A percentile compares a stretch with the other conserved stretches of the same genome.
These are phyloP conservation scores for Scalesia atractyloides DNA, from an alignment of 129 eudicot species.

Conservation along the genomic window DNA sequence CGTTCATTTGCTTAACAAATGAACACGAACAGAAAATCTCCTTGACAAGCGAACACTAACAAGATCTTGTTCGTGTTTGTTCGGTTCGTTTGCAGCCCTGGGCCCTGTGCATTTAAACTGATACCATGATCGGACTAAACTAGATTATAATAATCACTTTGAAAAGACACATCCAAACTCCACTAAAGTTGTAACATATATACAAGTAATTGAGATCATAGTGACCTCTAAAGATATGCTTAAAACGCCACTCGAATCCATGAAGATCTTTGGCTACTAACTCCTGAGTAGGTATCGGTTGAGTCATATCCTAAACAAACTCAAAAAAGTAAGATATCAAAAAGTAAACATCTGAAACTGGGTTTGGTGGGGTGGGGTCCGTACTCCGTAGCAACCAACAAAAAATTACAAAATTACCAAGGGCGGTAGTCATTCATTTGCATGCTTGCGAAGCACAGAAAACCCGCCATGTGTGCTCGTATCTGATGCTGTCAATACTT, in stretches of 20 bases:
- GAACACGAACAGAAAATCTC: no score
- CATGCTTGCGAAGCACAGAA: slow-evolving; percentile 90
- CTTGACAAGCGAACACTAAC: no score
- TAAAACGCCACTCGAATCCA: slow-evolving; percentile 82
- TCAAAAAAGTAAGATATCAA: slow-evolving; percentile 12
- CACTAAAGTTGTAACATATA: not conserved
- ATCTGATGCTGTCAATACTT: slow-evolving; percentile 93
- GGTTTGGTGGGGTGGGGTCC: not conserved
- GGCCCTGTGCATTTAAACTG: not conserved
- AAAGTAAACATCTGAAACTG: not conserved
- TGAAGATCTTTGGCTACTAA: slow-evolving; percentile 87
- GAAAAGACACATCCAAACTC: slow-evolving; percentile 14
- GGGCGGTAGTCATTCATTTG: slow-evolving; percentile 92
- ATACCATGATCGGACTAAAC: not conserved
- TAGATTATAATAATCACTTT: not conserved
- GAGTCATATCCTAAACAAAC: slow-evolving; percentile 75
- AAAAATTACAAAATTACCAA: slow-evolving; percentile 47
- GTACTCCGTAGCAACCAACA: not conserved
- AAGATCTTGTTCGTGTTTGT: no score
- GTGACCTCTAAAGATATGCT: slow-evolving; percentile 95
- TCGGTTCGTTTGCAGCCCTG: no score
- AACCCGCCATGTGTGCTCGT: slow-evolving; percentile 98
- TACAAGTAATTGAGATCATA: slow-evolving; percentile 7
- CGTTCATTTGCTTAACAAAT: no score
- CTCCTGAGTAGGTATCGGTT: slow-evolving; percentile 86